phyloP scores from a whole-genome alignment of 2,329 filamentous ascomycete genomes.

The Aspergillus viridinutans region DNA sequence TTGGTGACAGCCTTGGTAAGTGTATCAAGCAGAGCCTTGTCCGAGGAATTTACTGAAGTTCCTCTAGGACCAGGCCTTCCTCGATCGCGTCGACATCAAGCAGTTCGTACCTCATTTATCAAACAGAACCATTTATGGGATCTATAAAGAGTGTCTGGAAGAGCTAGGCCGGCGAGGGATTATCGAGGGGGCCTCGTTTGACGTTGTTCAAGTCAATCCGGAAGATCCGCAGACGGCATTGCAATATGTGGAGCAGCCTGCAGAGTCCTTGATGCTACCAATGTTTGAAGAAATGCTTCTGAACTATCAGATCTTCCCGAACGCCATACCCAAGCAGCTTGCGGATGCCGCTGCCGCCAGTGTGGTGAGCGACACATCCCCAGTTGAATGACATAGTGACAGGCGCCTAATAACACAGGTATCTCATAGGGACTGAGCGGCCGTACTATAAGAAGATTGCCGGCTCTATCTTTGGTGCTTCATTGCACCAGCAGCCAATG shows the following conservation, averaged over 20 bases:
- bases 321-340: constrained; percentile 25
- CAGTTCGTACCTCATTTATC: constrained; percentile 42
- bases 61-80: constrained; percentile 42
- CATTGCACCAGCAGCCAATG: constrained; percentile 34
- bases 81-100: constrained; percentile 48
- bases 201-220: constrained; percentile 20
- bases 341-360: constrained; percentile 25
- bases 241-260: constrained; percentile 26
- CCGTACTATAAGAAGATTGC: constrained; percentile 39
- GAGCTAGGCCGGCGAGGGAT: constrained; percentile 39
- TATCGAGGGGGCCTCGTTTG: constrained; percentile 27
- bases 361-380: constrained; percentile 19
- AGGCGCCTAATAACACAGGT: constrained; percentile 1
- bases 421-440: constrained; percentile 36
- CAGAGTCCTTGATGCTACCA: constrained; percentile 20
- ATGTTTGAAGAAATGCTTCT: constrained; percentile 27
- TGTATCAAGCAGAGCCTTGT: neutral
- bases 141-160: constrained; percentile 46
- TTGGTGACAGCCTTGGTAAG: constrained; percentile 40
- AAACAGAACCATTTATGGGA: constrained; percentile 42
- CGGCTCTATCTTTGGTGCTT: constrained; percentile 39
- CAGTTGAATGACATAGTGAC: constrained; percentile 6
- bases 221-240: constrained; percentile 20
- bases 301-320: constrained; percentile 25
- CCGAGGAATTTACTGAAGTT: neutral